Conservation (phyloP, 2,329 filamentous ascomycete species). For the Colletotrichum sp. region DNA sequence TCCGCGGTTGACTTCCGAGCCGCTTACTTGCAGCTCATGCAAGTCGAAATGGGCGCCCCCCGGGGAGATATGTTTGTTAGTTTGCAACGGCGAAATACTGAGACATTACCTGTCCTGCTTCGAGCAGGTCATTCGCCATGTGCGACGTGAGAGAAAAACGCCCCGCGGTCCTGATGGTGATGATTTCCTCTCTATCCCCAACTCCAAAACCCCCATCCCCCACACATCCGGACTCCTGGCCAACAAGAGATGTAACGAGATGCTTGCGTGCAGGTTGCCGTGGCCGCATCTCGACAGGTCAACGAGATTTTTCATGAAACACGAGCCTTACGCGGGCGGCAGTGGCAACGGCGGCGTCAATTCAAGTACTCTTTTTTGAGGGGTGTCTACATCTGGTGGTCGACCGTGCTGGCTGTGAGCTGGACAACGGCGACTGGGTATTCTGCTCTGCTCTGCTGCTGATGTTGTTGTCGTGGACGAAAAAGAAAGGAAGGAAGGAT, state of each 20-base stretch:
- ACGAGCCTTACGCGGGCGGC: constrained; percentile 20
- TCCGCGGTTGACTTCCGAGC: constrained; percentile 7
- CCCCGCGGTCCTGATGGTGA: not conserved
- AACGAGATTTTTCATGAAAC: constrained; percentile 16
- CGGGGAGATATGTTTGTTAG: not conserved
- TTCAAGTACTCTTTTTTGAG: not conserved
- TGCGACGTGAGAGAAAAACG: not conserved
- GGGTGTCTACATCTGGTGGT: constrained; percentile 8
- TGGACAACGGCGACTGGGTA: constrained; percentile 10
- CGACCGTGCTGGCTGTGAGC: not conserved
- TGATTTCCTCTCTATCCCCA: not conserved
- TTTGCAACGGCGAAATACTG: constrained; percentile 14
- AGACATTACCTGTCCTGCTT: not conserved
- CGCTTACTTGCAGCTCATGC: constrained; percentile 12
- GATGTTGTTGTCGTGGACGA: not conserved
- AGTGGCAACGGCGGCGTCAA: constrained; percentile 11
- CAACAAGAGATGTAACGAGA: not conserved
- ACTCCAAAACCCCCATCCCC: not conserved
- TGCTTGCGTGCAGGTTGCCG: constrained; percentile 8
- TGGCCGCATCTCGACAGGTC: constrained; percentile 4
- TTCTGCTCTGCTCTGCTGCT: not conserved
- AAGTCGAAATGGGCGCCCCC: not conserved
- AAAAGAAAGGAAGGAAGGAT: not conserved
- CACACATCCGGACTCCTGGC: constrained; percentile 2
- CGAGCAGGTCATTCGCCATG: not conserved